Evolutionary conservation across 2,329 filamentous ascomycete species (phyloP), one percentile per base, ranked within the genome.

Genomic region (Fusarium burgessii): DNA sequence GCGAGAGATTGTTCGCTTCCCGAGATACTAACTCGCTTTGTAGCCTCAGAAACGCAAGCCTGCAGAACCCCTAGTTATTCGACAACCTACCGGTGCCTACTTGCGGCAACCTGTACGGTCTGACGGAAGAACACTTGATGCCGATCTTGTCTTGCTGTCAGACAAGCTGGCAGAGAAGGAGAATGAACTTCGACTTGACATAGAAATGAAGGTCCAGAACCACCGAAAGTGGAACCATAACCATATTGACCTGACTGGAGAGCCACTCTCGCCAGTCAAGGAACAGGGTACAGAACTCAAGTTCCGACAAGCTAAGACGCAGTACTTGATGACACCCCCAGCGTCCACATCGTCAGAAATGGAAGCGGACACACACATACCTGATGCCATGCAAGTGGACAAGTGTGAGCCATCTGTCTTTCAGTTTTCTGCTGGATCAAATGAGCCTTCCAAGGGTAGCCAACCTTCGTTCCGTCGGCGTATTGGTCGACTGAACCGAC

Each of bases 161-260:
- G 93, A 97, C 76, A 89, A 93, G 74, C 87, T 92, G 59, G 90
- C 90, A 45, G 93, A 97, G 80, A 93, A 93, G 80, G 92, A 95
- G 74, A 94, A 92, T 73, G 90, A 93, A 75, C 90, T 98, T 73
- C 88, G 92, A 69, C 87, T 87, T 71, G 94, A 97, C 77, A 93
- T 98, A 79, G 93, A 97, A 80, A 90, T 90, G 75, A 95, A 97
- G 81, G 90, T 97, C 58, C 88, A 92, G 76, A 95, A 96, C 81
- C 95, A 98, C 82, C 90, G 92, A 75, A 91, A 92, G 79, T 98
- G 95, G 94, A 98, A 98, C 82, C 88, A 93, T 75, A 92, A 93
- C 77, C 94, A 93, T 84, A 89, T 97, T 76, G 95, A 98, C 83
- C 87, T 94, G 78, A 98, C 95, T 68, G 90, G 91, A 83, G 91